Evolutionary conservation across 805 yeast species (phyloP), one percentile per base, ranked within the genome.

Genomic region (Saccharomyces paradoxus): DNA sequence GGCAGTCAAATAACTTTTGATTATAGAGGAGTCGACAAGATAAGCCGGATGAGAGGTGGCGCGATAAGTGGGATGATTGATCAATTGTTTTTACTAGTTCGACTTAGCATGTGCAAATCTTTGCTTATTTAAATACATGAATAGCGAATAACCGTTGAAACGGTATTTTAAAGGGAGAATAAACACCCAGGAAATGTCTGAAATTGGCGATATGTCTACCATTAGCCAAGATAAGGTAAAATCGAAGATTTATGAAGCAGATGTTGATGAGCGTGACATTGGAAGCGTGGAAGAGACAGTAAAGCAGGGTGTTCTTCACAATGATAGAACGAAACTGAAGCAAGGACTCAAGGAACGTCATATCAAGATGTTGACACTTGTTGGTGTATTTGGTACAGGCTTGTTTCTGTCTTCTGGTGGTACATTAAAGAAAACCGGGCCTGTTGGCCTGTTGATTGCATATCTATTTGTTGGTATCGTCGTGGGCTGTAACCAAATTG

Each of bases 311-410:
- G 41, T 32, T 14, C 41, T 32, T 14, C 21, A 32, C 41, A 32
- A 32, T 32, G 41, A 32, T 32, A 32, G 41, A 14, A 32, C 41
- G 14, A 32, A 14, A 14, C 41, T 32, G 6, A 32, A 32, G 21
- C 41, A 32, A 32, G 41, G 41, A 8, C 41, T 64, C 27, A 56
- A 64, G 48, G 68, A 63, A 53, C 62, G 70, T 53, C 80, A 77
- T 60, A 63, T 77, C 56, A 79, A 76, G 58, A 76, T 78, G 79
- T 75, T 78, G 56, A 75, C 81, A 46, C 71, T 78, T 51, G 79
- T 78, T 17, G 74, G 76, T 50, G 72, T 77, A 50, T 68, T 75
- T 58, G 79, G 78, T 54, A 75, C 78, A 0, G 78, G 78, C 53
- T 62, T 75, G 14, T 74, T 73, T 58, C 57, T 74, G 21, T 67